Evolutionary conservation across 176 grass and related monocot species (phyloP).

Genomic region (Carex scoparia): DNA sequence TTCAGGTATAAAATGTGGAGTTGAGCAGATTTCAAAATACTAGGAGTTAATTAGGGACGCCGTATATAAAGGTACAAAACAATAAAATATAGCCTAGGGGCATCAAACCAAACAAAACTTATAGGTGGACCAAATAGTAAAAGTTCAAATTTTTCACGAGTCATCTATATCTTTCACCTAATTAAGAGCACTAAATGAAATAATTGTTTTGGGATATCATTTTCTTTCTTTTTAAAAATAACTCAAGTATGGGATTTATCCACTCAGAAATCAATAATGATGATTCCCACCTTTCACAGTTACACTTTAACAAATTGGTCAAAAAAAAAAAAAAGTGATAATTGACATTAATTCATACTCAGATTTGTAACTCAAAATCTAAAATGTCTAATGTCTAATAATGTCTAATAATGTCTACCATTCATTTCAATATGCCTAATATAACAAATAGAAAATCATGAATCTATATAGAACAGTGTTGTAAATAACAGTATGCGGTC

Average conservation of each 20-base stretch:
- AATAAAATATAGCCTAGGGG: not conserved
- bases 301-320: not conserved
- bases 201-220: not conserved
- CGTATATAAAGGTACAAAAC: not conserved
- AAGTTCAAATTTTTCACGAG: not conserved
- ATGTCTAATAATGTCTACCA: not conserved
- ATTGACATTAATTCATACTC: not conserved
- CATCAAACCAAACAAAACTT: not conserved
- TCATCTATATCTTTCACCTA: not conserved
- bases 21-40: not conserved
- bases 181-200: not conserved
- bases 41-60: not conserved
- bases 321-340: not conserved
- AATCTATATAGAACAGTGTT: no score
- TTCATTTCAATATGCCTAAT: conserved; percentile 6
- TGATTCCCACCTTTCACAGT: not conserved
- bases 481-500: no score
- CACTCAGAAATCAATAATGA: not conserved
- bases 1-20: not conserved
- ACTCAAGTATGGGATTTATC: not conserved
- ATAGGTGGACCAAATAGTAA: not conserved
- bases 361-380: not conserved
- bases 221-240: not conserved
- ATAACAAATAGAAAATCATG: not conserved
- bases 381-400: not conserved